Percentiles rank a stretch among this genome's conserved stretches.
These are phyloP conservation scores for Dioscorea alata DNA, from an alignment of 106 monocot species.

Conservation along the genomic window DNA sequence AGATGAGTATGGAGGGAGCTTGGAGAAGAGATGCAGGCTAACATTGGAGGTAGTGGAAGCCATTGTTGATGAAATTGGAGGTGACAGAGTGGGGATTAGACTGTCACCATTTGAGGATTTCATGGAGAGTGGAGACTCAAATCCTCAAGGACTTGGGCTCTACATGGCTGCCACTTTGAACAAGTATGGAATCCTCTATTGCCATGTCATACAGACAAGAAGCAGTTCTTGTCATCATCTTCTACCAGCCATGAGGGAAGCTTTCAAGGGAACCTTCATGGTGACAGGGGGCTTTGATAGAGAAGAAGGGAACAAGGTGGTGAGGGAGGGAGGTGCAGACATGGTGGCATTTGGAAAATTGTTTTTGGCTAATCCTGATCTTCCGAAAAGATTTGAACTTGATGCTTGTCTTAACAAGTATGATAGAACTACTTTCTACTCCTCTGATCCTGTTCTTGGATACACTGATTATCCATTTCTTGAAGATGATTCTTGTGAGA, in stretches of 20 bases:
- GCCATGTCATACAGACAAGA: constrained; percentile 23
- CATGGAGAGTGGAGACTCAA: constrained; percentile 18
- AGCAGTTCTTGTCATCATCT: constrained; percentile 9
- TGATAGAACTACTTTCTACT: constrained; percentile 37
- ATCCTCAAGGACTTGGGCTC: constrained; percentile 11
- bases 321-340: constrained; percentile 22
- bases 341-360: constrained; percentile 41
- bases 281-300: constrained; percentile 24
- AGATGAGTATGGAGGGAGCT: constrained; percentile 17
- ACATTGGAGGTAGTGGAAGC: constrained; percentile 19
- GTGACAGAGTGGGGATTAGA: constrained; percentile 21
- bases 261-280: constrained; percentile 29
- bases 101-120: constrained; percentile 22
- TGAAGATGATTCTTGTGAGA: not conserved
- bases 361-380: constrained; percentile 57
- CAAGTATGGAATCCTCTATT: constrained; percentile 13
- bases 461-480: constrained; percentile 57
- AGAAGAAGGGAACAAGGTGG: constrained; percentile 29
- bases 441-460: constrained; percentile 29
- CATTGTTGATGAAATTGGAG: constrained; percentile 17
- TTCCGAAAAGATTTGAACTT: constrained; percentile 43
- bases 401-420: constrained; percentile 45
- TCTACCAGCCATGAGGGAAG: constrained; percentile 17
- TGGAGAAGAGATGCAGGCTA: constrained; percentile 31
- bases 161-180: constrained; percentile 21